Evolutionary conservation across 2,329 filamentous ascomycete species (phyloP).

Genomic region (Cladobotryum protrusum): DNA sequence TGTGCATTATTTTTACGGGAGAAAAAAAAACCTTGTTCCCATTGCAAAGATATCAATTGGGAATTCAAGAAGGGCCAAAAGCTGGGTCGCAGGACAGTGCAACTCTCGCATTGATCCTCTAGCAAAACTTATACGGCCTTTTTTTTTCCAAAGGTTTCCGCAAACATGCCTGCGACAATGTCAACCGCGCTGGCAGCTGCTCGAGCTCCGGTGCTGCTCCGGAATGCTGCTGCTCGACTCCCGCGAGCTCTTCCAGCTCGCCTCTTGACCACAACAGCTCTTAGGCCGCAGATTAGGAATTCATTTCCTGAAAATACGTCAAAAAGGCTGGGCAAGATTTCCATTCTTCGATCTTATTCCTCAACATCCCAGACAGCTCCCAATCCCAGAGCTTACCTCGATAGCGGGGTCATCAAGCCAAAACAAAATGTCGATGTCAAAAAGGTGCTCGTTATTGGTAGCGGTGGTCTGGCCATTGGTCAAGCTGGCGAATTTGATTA

Average conservation of each 20-base stretch:
- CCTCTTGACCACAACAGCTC: slow-evolving; percentile 35
- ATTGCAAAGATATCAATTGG: slow-evolving; percentile 25
- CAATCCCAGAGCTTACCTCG: slow-evolving; percentile 78
- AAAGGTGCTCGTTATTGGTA: slow-evolving; percentile 95
- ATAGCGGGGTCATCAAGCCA: slow-evolving; percentile 79
- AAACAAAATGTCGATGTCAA: slow-evolving; percentile 80
- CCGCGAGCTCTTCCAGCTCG: slow-evolving; percentile 40
- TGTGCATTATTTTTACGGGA: too few relatives aligned
- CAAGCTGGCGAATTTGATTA: slow-evolving; percentile 99
- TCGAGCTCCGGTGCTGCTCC: slow-evolving; percentile 52
- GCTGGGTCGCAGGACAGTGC: slow-evolving; percentile 31
- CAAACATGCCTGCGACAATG: slow-evolving; percentile 35
- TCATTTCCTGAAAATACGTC: slow-evolving; percentile 26
- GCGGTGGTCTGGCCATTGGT: slow-evolving; percentile 91
- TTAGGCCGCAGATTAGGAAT: slow-evolving; percentile 27
- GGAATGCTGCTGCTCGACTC: slow-evolving; percentile 46
- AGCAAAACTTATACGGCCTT: slow-evolving; percentile 15
- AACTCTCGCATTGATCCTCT: slow-evolving; percentile 29
- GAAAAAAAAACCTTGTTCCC: slow-evolving; percentile 13
- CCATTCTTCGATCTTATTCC: slow-evolving; percentile 37
- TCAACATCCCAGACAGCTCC: slow-evolving; percentile 59
- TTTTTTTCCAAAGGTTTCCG: slow-evolving; percentile 10
- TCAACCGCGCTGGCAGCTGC: slow-evolving; percentile 40
- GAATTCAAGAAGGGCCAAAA: slow-evolving; percentile 21
- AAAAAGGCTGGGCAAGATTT: slow-evolving; percentile 44